Evolutionary conservation across 2,329 filamentous ascomycete species (phyloP).

Genomic region (Ascocoryne sarcoides): DNA sequence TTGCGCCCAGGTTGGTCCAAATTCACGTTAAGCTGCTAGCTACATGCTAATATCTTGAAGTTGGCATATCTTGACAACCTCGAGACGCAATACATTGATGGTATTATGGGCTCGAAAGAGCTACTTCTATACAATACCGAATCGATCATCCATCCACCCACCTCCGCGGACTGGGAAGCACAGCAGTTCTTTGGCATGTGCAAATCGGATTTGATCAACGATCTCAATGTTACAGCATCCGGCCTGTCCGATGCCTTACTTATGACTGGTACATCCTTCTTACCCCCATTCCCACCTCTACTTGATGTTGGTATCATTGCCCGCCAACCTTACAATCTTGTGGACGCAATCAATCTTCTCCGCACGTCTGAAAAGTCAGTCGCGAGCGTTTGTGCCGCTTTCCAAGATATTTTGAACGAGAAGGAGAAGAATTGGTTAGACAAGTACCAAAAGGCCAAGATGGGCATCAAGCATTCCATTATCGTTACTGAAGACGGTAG

Average conservation of each 20-base stretch:
- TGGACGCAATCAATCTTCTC: slow-evolving; percentile 71
- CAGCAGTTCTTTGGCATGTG: slow-evolving; percentile 53
- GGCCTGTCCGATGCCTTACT: slow-evolving; percentile 79
- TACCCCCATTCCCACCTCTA: slow-evolving; percentile 64
- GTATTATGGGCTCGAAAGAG: slow-evolving; percentile 77
- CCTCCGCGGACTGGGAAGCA: slow-evolving; percentile 54
- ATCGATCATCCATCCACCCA: slow-evolving; percentile 60
- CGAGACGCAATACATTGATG: slow-evolving; percentile 58
- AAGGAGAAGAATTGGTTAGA: slow-evolving; percentile 70
- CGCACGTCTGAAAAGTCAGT: slow-evolving; percentile 62
- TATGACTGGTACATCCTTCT: slow-evolving; percentile 73
- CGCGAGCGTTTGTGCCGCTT: slow-evolving; percentile 63
- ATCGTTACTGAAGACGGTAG: slow-evolving; percentile 57
- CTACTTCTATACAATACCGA: slow-evolving; percentile 72
- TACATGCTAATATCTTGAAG: slow-evolving; percentile 32
- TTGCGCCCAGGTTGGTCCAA: slow-evolving; percentile 70
- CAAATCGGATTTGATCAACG: slow-evolving; percentile 62
- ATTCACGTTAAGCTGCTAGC: slow-evolving; percentile 4
- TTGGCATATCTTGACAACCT: slow-evolving; percentile 69
- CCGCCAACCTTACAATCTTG: slow-evolving; percentile 48
- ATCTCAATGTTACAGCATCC: slow-evolving; percentile 55
- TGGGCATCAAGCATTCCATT: slow-evolving; percentile 82
- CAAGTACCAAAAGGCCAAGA: slow-evolving; percentile 76
- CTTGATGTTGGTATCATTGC: slow-evolving; percentile 54
- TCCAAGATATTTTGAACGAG: slow-evolving; percentile 67